Conservation (phyloP, 2,329 filamentous ascomycete species). For the Aspergillus fumigatiaffinis region DNA sequence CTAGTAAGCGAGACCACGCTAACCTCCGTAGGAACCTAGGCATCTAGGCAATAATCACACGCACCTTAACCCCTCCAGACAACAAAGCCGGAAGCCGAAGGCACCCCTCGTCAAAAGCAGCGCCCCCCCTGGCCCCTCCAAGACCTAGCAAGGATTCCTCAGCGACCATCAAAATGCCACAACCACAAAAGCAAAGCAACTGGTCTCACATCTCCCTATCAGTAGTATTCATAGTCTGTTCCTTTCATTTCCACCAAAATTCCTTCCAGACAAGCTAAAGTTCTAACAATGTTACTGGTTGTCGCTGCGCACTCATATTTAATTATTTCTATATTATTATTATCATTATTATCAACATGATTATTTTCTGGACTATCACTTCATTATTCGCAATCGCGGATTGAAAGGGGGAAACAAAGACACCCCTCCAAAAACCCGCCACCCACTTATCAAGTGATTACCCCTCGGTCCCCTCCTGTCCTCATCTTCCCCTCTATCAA, state of each 20-base stretch:
- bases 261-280: constrained; percentile 5
- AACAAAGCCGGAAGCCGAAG: neutral
- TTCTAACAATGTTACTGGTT: neutral
- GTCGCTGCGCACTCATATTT: constrained; percentile 4
- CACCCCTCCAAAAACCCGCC: constrained; percentile 10
- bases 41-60: neutral
- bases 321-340: constrained; percentile 1
- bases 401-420: constrained; percentile 1
- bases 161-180: constrained; percentile 13
- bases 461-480: constrained; percentile 12
- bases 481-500: neutral
- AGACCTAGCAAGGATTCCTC: constrained; percentile 15
- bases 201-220: neutral
- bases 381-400: neutral
- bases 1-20: too few species aligned
- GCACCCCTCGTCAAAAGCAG: constrained; percentile 14
- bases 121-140: constrained; percentile 18
- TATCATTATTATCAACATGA: neutral
- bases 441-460: constrained; percentile 5
- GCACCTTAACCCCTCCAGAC: neutral
- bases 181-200: neutral
- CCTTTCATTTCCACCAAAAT: constrained; percentile 21
- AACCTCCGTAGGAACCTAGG: too few species aligned
- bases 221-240: constrained; percentile 17
- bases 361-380: neutral